Conservation (phyloP, 306 rosid species). For the Crotalaria pallida region DNA sequence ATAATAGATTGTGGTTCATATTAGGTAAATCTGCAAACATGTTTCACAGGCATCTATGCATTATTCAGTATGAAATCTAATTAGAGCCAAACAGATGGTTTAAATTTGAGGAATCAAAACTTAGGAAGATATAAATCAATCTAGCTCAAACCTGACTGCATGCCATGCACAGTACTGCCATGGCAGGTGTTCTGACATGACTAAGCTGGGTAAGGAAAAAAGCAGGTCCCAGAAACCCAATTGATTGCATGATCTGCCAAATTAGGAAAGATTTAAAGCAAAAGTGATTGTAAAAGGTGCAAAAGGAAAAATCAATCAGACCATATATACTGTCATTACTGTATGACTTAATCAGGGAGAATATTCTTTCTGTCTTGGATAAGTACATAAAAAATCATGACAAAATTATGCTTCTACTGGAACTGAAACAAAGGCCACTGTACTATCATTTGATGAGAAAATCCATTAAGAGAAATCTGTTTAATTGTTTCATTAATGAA, state of each 20-base stretch:
- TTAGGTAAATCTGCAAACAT: neutral
- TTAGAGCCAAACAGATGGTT: neutral
- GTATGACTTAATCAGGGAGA: neutral
- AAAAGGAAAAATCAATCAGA: neutral
- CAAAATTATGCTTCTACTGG: neutral
- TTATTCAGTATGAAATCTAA: neutral
- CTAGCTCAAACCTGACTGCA: slow-evolving; percentile 82
- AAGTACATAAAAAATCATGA: neutral
- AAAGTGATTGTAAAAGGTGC: neutral
- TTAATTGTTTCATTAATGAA: neutral
- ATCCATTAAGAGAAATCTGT: neutral
- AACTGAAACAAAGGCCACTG: neutral
- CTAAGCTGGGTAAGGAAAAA: slow-evolving; percentile 86
- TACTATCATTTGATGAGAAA: neutral
- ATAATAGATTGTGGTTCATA: neutral
- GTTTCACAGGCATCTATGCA: neutral
- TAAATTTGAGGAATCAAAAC: neutral
- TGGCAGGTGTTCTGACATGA: slow-evolving; percentile 65
- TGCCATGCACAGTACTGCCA: slow-evolving; percentile 93
- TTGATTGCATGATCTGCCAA: slow-evolving; percentile 90
- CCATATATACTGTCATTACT: neutral
- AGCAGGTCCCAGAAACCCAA: slow-evolving; percentile 91
- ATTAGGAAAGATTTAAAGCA: slow-evolving; percentile 12
- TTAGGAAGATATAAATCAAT: neutral
- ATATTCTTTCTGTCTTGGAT: slow-evolving; percentile 3